These are phyloP conservation scores for Didymella pinodella DNA, from an alignment of 2,329 filamentous ascomycete species.

Conservation along the genomic window DNA sequence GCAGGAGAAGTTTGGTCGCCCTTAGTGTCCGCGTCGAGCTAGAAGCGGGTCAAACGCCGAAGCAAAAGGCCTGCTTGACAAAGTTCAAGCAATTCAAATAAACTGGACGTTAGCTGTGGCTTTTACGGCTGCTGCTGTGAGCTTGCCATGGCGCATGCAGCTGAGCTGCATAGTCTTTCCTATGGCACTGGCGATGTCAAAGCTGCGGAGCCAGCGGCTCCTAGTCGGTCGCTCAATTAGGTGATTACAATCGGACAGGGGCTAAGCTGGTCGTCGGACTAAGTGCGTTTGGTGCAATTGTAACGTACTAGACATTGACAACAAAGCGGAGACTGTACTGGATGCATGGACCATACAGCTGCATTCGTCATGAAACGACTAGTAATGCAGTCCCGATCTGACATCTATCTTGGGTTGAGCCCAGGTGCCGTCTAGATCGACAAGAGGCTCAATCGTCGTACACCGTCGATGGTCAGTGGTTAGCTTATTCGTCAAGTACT, in stretches of 20 bases:
- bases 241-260: background rate
- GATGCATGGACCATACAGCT: background rate
- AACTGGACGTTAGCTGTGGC: slow-evolving; percentile 1
- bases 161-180: background rate
- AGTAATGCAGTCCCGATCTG: background rate
- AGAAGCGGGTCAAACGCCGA: slow-evolving; percentile 9
- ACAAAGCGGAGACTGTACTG: background rate
- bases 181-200: no score
- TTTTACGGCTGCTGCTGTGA: slow-evolving; percentile 6
- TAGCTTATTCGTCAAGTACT: background rate
- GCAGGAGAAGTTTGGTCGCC: slow-evolving; percentile 8
- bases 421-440: slow-evolving; percentile 2
- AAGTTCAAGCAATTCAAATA: slow-evolving; percentile 4
- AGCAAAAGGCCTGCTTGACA: background rate
- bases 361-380: background rate
- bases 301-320: background rate
- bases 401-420: background rate
- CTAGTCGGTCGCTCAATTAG: background rate
- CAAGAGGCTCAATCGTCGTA: background rate
- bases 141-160: background rate
- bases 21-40: slow-evolving; percentile 12
- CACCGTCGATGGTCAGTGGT: background rate
- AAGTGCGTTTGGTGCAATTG: background rate
- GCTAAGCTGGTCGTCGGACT: background rate
- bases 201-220: background rate